Conservation (phyloP, 1,284 basidiomycete species). For the Trametes hirsuta region DNA sequence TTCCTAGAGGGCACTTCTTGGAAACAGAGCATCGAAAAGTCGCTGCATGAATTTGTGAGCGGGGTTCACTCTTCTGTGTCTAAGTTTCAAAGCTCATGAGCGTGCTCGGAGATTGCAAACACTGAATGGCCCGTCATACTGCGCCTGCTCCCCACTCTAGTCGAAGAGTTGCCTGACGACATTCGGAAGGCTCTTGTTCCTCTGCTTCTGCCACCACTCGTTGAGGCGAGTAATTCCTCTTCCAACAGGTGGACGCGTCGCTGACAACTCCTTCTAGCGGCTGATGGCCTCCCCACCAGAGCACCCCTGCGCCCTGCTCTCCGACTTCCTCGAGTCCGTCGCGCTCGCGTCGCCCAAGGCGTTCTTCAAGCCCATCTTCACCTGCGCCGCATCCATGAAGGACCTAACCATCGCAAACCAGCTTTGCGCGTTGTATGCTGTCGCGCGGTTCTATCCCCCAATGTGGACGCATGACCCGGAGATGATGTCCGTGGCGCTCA, state of each 20-base stretch:
- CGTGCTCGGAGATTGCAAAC: conserved; percentile 40
- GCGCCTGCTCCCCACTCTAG: conserved; percentile 43
- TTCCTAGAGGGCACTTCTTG: conserved; percentile 42
- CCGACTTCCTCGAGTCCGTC: conserved; percentile 52
- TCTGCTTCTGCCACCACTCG: conserved; percentile 49
- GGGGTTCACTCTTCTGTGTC: not conserved
- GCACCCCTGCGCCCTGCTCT: conserved; percentile 46
- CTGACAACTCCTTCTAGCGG: conserved; percentile 34
- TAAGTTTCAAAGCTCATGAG: conserved; percentile 4
- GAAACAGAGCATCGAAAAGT: conserved; percentile 46
- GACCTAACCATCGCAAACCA: conserved; percentile 60
- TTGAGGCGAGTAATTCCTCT: conserved; percentile 48
- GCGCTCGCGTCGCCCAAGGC: conserved; percentile 61
- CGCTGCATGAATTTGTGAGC: conserved; percentile 46
- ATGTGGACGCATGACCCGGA: conserved; percentile 77
- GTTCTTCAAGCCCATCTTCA: conserved; percentile 78
- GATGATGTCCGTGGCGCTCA: conserved; percentile 75
- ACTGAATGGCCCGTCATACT: conserved; percentile 47
- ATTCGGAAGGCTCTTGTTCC: conserved; percentile 38
- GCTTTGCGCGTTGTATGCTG: conserved; percentile 53
- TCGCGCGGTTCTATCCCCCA: conserved; percentile 58
- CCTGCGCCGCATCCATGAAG: conserved; percentile 65
- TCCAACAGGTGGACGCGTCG: not conserved
- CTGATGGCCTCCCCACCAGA: conserved; percentile 54
- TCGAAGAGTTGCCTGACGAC: conserved; percentile 49